Percentiles rank a stretch among this genome's conserved stretches.
These are phyloP conservation scores for Glycine latifolia DNA, from an alignment of 306 rosid genomes.

Conservation along the genomic window DNA sequence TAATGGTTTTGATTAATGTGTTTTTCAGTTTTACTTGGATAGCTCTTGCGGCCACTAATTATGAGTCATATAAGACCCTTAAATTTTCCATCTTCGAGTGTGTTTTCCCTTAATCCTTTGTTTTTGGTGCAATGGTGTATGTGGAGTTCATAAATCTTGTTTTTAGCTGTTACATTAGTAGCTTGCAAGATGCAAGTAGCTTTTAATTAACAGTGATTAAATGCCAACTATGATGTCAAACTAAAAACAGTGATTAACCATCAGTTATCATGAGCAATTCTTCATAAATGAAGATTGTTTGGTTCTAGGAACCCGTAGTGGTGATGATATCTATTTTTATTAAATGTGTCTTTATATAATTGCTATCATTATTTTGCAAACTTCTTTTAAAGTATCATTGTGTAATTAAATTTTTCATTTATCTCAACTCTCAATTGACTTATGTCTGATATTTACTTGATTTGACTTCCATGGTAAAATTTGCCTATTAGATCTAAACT, in stretches of 20 bases:
- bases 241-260: not conserved
- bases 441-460: not conserved
- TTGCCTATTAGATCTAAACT: constrained; percentile 9
- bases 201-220: not conserved
- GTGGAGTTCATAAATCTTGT: not conserved
- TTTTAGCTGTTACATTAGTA: not conserved
- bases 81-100: constrained; percentile 1
- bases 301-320: constrained; percentile 13
- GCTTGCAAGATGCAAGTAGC: not conserved
- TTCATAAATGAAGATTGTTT: constrained; percentile 30
- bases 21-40: constrained; percentile 9
- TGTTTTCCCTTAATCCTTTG: not conserved
- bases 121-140: not conserved
- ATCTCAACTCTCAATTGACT: not conserved
- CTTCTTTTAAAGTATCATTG: constrained; percentile 13
- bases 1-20: not conserved
- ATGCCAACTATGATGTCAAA: not conserved
- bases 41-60: not conserved
- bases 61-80: not conserved
- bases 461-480: not conserved
- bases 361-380: constrained; percentile 15
- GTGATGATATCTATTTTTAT: not conserved
- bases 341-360: constrained; percentile 4
- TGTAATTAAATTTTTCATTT: not conserved
- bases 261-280: not conserved